A percentile compares a stretch with the other conserved stretches of the same genome.
phyloP scores from a whole-genome alignment of 495 filamentous ascomycete genomes.

The Penicillium cinerascens region DNA sequence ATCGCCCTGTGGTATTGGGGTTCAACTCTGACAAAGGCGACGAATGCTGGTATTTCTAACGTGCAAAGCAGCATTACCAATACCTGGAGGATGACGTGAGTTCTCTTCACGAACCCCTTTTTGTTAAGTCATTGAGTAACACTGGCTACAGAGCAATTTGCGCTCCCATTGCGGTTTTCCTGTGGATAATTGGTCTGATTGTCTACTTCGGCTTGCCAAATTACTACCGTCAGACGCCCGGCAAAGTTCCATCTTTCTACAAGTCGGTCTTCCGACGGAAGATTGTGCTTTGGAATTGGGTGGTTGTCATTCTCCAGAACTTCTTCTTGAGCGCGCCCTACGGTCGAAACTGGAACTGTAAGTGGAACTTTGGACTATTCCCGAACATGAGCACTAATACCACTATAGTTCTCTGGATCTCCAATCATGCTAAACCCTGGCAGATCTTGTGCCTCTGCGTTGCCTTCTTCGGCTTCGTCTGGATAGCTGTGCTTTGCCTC shows the following conservation, averaged over 20 bases:
- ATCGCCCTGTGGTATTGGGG: conserved; percentile 54
- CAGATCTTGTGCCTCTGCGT: conserved; percentile 42
- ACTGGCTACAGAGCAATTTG: conserved; percentile 34
- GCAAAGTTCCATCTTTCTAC: conserved; percentile 59
- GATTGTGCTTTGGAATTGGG: conserved; percentile 50
- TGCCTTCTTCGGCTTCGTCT: conserved; percentile 44
- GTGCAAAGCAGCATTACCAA: conserved; percentile 36
- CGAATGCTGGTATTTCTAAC: conserved; percentile 31
- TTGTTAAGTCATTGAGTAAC: conserved; percentile 10
- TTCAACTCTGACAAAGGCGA: conserved; percentile 37
- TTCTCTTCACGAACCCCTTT: not conserved
- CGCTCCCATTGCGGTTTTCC: conserved; percentile 37
- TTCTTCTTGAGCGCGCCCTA: conserved; percentile 50
- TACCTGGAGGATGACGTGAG: conserved; percentile 48
- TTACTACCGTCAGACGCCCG: conserved; percentile 58
- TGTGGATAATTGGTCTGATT: conserved; percentile 42
- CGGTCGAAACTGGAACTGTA: conserved; percentile 49
- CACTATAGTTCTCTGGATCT: conserved; percentile 43
- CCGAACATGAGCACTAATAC: not conserved
- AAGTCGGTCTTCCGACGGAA: conserved; percentile 45
- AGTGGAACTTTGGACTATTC: conserved; percentile 10
- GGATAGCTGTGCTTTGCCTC: conserved; percentile 38
- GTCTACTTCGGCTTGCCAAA: conserved; percentile 46
- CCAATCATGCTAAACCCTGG: conserved; percentile 43
- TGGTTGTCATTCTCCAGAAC: conserved; percentile 46